Base-by-base conservation (phyloP, 202 grass and related monocot species). In the Schoenoplectus tabernaemontani region DNA sequence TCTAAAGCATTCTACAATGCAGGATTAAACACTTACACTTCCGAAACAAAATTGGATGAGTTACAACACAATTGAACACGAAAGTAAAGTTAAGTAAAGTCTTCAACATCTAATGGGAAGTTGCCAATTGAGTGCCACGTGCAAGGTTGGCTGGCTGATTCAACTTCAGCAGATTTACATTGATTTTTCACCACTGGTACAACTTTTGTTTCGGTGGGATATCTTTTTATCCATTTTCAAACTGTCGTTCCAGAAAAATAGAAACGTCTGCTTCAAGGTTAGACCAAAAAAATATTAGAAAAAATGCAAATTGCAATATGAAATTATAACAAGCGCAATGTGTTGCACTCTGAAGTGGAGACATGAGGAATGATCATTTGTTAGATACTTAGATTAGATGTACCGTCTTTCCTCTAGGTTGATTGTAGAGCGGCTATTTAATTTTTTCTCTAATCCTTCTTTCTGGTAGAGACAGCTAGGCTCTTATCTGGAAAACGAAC, bases 121-220 rank as follows among this genome's bases (percentile, higher is more conserved):
- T 36, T 37, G 77, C 43, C 78, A 80, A 24, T 80, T 62, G 59
- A 80, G 61, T 80, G 43, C 30, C 78, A 80, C 78, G 59, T 65
- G 78, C 56, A 80, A 80, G 78, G 58, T 64, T 50, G 78, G 26
- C 33, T 80, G 78, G 59, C 24, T 50, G 3, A 15, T 43, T 50
- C 44, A 64, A 64, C 58, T 64, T 64, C 13, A 33, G 0, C 77
- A 28, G 28, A 51, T 15, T n/a, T 53, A 32, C 46, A 74, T 17
- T 33, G 15, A 33, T 53, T 1, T 32, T 33, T 71, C 3, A 46
- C 41, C 46, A 79, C 63, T 48, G 19, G 20, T 8, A 60, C 32
- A 59, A 11, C 28, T 20, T 57, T 43, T 44, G 19, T 64, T 80
- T 65, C 13, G 9, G 33, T 0, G 41, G 64, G 59, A 79, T 65